Evolutionary conservation across 805 yeast genomes (phyloP), one percentile per base, ranked within the genome.

Genomic region (Komagataella phaffii): DNA sequence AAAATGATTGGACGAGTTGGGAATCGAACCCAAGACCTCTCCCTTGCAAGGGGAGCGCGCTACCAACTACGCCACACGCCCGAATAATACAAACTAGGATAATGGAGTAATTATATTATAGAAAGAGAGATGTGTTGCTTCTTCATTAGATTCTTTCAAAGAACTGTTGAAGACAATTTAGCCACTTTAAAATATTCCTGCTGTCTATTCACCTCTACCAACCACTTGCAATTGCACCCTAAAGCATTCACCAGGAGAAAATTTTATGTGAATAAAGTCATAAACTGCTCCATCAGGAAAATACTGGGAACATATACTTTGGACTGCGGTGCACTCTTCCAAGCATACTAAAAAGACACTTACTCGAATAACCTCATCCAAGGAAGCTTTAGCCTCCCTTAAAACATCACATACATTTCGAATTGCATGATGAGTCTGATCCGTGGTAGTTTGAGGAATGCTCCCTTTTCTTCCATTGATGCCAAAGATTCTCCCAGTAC

Each of bases 51-150:
- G 81, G 75, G 78, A 74, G 75, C 80, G 80, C 81, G 81, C 81
- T 77, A 76, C 81, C 80, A 74, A 77, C 81, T 76, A 73, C 82
- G 81, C 81, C 81, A 76, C 80, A 77, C 80, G 81, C 82, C 81
- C 82, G n/a, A 8, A 14, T 10, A 3, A 30, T 30, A 30, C 10
- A 30, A 30, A 30, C 40, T 8, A 14, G 40, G 3, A 2, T 30
- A 8, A 8, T 30, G 14, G 12, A 8, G 2, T 30, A 30, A 5
- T 30, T 30, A 30, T 10, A 30, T 30, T 30, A 10, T 8, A 8
- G 14, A 21, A 21, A 3, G 23, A 21, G 3, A 3, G 23, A 3
- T 21, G 23, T 21, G 4, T 21, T 21, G 23, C 23, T 21, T 21
- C 23, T 21, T 6, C 23, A 21, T 5, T 21, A 5, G 6, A 3